phyloP scores from a whole-genome alignment of 106 monocot genomes.

The Triglochin maritima region DNA sequence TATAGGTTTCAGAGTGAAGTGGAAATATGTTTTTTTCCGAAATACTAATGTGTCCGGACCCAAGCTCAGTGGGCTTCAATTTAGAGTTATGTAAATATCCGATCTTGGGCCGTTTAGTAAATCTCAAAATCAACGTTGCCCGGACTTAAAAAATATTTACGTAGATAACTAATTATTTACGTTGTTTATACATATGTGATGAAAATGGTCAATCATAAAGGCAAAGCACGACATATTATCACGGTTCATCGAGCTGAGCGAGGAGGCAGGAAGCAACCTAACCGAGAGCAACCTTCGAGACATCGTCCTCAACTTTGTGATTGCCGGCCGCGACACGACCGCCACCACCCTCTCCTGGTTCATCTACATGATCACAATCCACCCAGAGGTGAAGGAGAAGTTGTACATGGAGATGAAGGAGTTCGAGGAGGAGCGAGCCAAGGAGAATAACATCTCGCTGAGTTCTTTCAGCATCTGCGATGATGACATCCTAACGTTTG shows the following conservation, averaged over 20 bases:
- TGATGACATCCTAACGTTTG: conserved; percentile 26
- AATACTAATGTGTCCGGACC: too few relatives aligned
- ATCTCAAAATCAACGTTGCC: too few relatives aligned
- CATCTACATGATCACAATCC: conserved; percentile 59
- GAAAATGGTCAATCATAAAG: conserved; percentile 1
- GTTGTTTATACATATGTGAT: too few relatives aligned
- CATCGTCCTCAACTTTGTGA: conserved; percentile 80
- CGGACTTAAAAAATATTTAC: too few relatives aligned
- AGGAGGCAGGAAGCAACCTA: conserved; percentile 38
- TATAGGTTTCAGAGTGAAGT: too few relatives aligned
- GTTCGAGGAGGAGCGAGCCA: conserved; percentile 45
- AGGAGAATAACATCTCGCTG: conserved; percentile 31
- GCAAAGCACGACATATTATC: conserved; percentile 89
- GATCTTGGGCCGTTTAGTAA: too few relatives aligned
- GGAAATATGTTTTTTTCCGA: too few relatives aligned
- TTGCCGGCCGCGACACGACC: conserved; percentile 79
- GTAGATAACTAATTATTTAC: too few relatives aligned
- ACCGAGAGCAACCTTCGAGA: conserved; percentile 69
- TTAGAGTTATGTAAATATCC: too few relatives aligned
- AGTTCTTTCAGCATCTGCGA: neutral
- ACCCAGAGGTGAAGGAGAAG: conserved; percentile 48
- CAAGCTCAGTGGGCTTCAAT: too few relatives aligned
- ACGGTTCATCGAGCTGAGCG: conserved; percentile 77
- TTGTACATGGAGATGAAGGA: conserved; percentile 43
- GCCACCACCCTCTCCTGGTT: conserved; percentile 88